phyloP scores from a whole-genome alignment of 257 asterid genomes.

The Ophiorrhiza pumila region DNA sequence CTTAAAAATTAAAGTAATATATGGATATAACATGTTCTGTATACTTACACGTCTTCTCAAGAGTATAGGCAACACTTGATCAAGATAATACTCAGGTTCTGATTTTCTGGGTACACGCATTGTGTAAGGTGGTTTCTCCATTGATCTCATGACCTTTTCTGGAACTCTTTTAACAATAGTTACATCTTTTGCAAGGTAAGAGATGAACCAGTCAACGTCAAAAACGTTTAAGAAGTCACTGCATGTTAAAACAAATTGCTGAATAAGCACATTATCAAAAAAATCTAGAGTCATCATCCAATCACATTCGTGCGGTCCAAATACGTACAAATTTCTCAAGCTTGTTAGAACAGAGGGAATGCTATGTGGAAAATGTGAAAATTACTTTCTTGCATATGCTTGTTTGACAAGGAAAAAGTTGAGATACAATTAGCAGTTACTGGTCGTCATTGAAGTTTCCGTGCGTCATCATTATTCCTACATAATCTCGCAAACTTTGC shows the following conservation, averaged over 20 bases:
- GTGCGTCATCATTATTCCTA: neutral
- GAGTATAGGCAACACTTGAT: conserved; percentile 91
- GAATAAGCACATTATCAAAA: conserved; percentile 10
- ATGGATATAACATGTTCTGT: conserved; percentile 1
- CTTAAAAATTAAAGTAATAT: neutral
- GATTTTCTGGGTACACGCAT: conserved; percentile 99
- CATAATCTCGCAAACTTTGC: neutral
- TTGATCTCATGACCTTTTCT: conserved; percentile 92
- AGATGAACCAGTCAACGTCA: conserved; percentile 93
- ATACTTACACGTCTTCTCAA: conserved; percentile 84
- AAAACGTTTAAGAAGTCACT: conserved; percentile 88
- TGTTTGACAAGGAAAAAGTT: neutral
- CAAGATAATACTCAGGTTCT: conserved; percentile 91
- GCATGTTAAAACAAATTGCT: conserved; percentile 37
- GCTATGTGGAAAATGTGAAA: neutral
- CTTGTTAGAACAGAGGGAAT: neutral
- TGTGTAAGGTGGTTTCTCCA: conserved; percentile 98
- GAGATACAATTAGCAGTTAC: neutral
- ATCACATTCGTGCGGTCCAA: neutral
- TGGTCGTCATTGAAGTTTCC: neutral
- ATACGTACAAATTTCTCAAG: neutral
- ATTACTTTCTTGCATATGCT: neutral
- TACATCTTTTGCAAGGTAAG: conserved; percentile 86
- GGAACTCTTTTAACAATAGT: conserved; percentile 88
- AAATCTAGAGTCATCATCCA: neutral